A percentile compares a stretch with the other conserved stretches of the same genome.
phyloP scores from a whole-genome alignment of 2,329 filamentous ascomycete genomes.

The Fusarium phyllophilum region DNA sequence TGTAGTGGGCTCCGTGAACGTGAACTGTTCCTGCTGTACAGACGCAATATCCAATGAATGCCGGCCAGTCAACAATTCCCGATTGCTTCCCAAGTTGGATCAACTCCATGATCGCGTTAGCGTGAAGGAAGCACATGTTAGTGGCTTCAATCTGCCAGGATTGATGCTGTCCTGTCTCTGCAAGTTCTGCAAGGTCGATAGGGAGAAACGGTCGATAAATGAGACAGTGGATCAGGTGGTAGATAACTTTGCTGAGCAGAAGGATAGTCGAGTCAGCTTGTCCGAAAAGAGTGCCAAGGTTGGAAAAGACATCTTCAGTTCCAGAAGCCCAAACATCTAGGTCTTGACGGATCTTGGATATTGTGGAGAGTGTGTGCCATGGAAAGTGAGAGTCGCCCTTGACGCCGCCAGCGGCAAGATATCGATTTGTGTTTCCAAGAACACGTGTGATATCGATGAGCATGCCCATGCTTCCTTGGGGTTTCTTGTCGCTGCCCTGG shows the following conservation, averaged over 20 bases:
- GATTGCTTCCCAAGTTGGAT: conserved; percentile 81
- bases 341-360: conserved; percentile 87
- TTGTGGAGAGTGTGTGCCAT: conserved; percentile 86
- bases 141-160: conserved; percentile 94
- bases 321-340: conserved; percentile 87
- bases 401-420: conserved; percentile 84
- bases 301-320: conserved; percentile 81
- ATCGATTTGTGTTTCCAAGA: conserved; percentile 83
- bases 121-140: conserved; percentile 85
- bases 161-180: conserved; percentile 83
- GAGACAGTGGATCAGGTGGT: conserved; percentile 86
- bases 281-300: conserved; percentile 78
- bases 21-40: conserved; percentile 89
- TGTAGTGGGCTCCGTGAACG: conserved; percentile 86
- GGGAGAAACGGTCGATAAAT: conserved; percentile 89
- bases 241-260: conserved; percentile 85
- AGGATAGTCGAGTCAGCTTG: conserved; percentile 81
- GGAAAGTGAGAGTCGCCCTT: conserved; percentile 92
- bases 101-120: conserved; percentile 86
- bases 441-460: conserved; percentile 87
- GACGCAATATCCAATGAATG: conserved; percentile 87
- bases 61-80: conserved; percentile 82
- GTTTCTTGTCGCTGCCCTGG: conserved; percentile 73
- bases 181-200: conserved; percentile 82
- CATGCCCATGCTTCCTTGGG: conserved; percentile 81